Percentiles rank a stretch among this genome's conserved stretches.
These are phyloP conservation scores for Trichoderma oligosporum DNA, from an alignment of 2,329 filamentous ascomycete genomes.

Conservation along the genomic window DNA sequence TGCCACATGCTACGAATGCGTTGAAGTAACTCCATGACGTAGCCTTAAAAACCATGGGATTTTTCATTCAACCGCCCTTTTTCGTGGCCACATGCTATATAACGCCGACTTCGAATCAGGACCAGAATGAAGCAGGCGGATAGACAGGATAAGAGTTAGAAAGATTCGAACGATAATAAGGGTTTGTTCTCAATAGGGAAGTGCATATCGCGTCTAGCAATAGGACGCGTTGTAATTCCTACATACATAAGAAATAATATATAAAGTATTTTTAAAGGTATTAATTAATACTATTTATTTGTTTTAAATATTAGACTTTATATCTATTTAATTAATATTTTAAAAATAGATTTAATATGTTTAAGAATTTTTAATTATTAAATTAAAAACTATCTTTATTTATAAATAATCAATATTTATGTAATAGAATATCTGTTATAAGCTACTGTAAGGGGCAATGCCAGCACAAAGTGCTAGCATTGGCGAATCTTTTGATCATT, in stretches of 20 bases:
- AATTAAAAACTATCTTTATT: neutral
- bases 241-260: neutral
- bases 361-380: neutral
- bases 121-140: neutral
- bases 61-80: neutral
- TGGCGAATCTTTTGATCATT: too few relatives aligned
- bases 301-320: neutral
- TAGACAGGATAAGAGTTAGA: neutral
- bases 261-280: neutral
- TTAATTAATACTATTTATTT: neutral
- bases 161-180: neutral
- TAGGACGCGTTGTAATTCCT: neutral
- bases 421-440: neutral
- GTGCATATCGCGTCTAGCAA: neutral
- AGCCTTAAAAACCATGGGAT: too few relatives aligned
- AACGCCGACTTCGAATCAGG: neutral
- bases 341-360: neutral
- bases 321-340: neutral
- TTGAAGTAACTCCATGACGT: conserved; percentile 12
- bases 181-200: neutral
- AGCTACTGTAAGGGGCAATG: too few relatives aligned
- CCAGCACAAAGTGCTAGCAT: too few relatives aligned
- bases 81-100: neutral
- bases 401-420: neutral
- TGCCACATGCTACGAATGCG: conserved; percentile 89